Conservation (phyloP, 257 asterid genomes). For the Paraleonurus japonicus region DNA sequence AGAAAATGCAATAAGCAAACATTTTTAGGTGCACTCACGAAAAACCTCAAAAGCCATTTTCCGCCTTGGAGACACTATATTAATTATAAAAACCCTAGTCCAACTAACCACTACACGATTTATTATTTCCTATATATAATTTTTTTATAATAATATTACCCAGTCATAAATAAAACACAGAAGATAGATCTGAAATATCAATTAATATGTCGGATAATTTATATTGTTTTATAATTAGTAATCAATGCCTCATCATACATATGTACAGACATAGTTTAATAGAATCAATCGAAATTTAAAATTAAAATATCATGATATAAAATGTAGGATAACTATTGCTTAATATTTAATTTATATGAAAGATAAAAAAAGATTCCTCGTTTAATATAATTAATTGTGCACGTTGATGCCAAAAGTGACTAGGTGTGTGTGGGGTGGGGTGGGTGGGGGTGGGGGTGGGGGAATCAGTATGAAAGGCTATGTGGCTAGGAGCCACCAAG, state of each 20-base stretch:
- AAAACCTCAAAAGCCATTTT: slow-evolving; percentile 25
- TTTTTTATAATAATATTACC: no score
- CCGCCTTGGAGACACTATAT: slow-evolving; percentile 3
- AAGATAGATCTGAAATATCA: no score
- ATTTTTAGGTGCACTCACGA: slow-evolving; percentile 14
- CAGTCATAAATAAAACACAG: no score
- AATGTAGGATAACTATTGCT: not conserved
- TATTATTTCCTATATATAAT: not conserved
- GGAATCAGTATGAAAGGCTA: slow-evolving; percentile 12
- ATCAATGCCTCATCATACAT: not conserved
- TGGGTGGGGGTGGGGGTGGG: not conserved
- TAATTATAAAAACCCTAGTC: slow-evolving; percentile 4
- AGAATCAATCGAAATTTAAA: not conserved
- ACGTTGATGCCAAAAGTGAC: slow-evolving; percentile 29
- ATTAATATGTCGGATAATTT: no score
- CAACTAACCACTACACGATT: not conserved
- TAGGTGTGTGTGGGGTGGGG: no score
- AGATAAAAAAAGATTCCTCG: slow-evolving; percentile 11
- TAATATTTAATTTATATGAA: not conserved
- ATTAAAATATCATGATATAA: no score
- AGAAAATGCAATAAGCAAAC: not conserved
- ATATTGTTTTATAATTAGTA: no score
- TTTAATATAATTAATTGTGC: slow-evolving; percentile 26
- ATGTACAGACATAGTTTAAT: not conserved
- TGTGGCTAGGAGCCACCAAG: slow-evolving; percentile 20